Evolutionary conservation across 371 early-diverging fungal species (phyloP), one percentile per base, ranked within the genome.

Genomic region (Saksenaea vasiformis): DNA sequence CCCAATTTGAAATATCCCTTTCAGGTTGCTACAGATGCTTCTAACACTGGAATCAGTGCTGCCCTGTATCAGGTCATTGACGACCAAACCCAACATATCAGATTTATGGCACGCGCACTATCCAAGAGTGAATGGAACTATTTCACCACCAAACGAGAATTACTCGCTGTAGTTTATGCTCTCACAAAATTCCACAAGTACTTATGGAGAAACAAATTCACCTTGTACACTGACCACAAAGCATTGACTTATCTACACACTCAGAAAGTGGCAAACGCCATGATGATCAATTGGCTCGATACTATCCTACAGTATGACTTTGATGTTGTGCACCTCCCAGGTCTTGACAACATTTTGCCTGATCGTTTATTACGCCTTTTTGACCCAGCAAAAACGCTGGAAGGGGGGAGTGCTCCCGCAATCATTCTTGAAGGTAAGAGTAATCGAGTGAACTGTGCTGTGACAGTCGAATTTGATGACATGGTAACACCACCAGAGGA

Each of bases 11-110:
- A 8, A 1, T 1, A 19, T 1, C 61, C 58, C 0, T 70, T 78
- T 43, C 58, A 60, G 19, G 60, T 78, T 0, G 73, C 69, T 8
- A 78, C 78, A 0, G 73, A 78, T 56, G 72, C 73, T 0, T 78
- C 75, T 4, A 69, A 72, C n/a, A 19, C 51, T 10, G 75, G 71
- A 2, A 68, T 75, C 26, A 72, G 69, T n/a, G 71, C 67, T 11
- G 69, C 68, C 0, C 37, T 76, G 17, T 56, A 4, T 56, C 57
- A 56, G 15, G 2, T 31, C 11, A 14, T 34, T 19, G 5, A 3
- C 17, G 26, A 34, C n/a, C 13, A 27, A 1, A 8, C 2, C 9
- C 57, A 35, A 4, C 15, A 56, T 17, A 56, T 56, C 35, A 15
- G 35, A 13, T 56, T 56, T 17, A 38, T 56, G n/a, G 57, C 57